These are phyloP conservation scores for Trypanosoma caninum DNA, from an alignment of 208 protist genomes.

Conservation along the genomic window DNA sequence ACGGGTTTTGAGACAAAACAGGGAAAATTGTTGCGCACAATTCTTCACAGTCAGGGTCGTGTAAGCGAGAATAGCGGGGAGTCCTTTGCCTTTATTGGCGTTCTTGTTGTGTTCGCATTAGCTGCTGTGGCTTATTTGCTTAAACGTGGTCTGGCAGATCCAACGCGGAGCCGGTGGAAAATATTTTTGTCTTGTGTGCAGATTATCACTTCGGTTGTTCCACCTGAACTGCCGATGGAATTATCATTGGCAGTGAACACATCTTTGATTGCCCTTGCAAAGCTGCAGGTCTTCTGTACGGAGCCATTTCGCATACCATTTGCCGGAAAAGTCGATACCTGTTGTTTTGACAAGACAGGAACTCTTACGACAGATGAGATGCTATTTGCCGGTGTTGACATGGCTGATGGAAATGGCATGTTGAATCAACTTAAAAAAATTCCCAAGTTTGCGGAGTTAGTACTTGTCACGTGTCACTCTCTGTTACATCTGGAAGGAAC, in stretches of 20 bases:
- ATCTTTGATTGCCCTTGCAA: conserved; percentile 90
- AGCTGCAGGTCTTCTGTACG: conserved; percentile 93
- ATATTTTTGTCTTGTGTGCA: conserved; percentile 98
- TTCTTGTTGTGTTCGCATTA: conserved; percentile 97
- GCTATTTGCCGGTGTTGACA: conserved; percentile 89
- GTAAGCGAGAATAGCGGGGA: conserved; percentile 95
- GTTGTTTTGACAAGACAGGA: conserved; percentile 99
- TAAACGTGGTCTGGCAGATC: conserved; percentile 79
- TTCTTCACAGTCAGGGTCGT: conserved; percentile 91
- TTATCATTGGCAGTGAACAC: conserved; percentile 98
- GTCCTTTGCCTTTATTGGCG: conserved; percentile 95
- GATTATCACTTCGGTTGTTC: conserved; percentile 98
- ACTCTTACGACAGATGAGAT: conserved; percentile 97
- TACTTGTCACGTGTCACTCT: conserved; percentile 87
- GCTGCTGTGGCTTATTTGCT: conserved; percentile 95
- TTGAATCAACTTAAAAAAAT: conserved; percentile 76
- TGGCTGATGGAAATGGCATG: conserved; percentile 87
- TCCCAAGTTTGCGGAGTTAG: conserved; percentile 65
- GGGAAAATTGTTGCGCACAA: conserved; percentile 94
- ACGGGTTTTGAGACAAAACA: conserved; percentile 99
- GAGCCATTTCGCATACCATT: conserved; percentile 99
- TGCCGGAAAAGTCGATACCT: conserved; percentile 97
- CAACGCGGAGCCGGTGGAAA: conserved; percentile 91
- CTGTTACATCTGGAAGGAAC: conserved; percentile 84
- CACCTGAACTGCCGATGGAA: conserved; percentile 99